Conservation (phyloP, 352 stramenopile genomes). For the Phytopythium boreale region DNA sequence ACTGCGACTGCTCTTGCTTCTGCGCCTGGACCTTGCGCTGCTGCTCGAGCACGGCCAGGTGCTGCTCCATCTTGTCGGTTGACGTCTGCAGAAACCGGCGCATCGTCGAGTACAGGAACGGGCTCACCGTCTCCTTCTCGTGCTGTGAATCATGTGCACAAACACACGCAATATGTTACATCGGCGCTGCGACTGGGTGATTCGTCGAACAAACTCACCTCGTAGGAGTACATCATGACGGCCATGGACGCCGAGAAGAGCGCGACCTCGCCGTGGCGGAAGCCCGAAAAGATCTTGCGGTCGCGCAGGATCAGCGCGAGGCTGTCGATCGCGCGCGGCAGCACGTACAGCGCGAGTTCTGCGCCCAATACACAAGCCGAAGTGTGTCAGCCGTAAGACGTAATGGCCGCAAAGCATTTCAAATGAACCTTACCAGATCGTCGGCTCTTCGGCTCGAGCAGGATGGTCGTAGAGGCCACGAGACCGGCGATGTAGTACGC, state of each 20-base stretch:
- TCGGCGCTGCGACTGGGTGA: too few relatives aligned
- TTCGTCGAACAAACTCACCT: conserved; percentile 30
- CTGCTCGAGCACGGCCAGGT: conserved; percentile 33
- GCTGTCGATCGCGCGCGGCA: conserved; percentile 74
- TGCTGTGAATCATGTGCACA: conserved; percentile 23
- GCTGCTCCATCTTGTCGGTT: conserved; percentile 69
- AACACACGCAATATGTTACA: background rate
- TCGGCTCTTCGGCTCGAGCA: conserved; percentile 76
- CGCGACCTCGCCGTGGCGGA: conserved; percentile 66
- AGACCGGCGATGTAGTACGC: conserved; percentile 76
- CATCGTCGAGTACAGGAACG: conserved; percentile 64
- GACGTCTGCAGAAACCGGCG: conserved; percentile 75
- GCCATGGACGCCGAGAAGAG: conserved; percentile 80
- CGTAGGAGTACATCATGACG: conserved; percentile 83
- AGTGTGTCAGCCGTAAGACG: background rate
- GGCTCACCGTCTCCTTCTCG: conserved; percentile 62
- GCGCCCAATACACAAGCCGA: conserved; percentile 1
- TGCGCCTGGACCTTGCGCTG: conserved; percentile 16
- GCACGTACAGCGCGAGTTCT: conserved; percentile 79
- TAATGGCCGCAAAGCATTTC: background rate
- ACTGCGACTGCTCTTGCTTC: background rate
- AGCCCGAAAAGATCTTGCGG: conserved; percentile 59
- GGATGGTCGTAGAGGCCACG: conserved; percentile 59
- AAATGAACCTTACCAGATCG: conserved; percentile 48
- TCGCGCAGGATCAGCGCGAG: conserved; percentile 76